Evolutionary conservation across 129 eudicot genomes (phyloP), one percentile per base, ranked within the genome.

Genomic region (Flaveria brownii): DNA sequence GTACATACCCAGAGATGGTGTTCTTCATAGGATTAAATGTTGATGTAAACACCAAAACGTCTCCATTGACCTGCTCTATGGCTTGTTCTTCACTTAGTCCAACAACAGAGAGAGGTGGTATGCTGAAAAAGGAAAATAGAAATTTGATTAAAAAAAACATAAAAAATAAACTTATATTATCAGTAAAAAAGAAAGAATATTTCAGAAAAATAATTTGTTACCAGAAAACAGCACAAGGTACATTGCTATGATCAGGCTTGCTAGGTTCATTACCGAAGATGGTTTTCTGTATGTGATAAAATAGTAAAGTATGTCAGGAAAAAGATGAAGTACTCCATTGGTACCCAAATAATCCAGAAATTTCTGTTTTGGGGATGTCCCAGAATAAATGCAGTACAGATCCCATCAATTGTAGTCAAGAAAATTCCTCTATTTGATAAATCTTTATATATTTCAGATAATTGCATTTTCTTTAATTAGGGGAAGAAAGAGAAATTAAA

Each of bases 51-150:
- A 94, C 83, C 80, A 81, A 83, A 74, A 91, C 68, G 74, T 94
- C 99, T 63, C 97, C 96, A 64, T 76, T 84, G 55, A 87, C 90
- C 81, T 89, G 82, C 83, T 91, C 96, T 69, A 89, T 80, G 56
- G 99, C 99, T 77, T 87, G 88, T 82, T 94, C 93, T 87, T 94
- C 97, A 78, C 99, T 91, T 71, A 94, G 84, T 39, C 99, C 98
- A 78, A 91, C 97, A 54, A 91, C 97, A 47, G 99, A 94, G n/a
- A 94, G 97, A 77, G 97, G 96, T n/a, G 99, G 99, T 81, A 94
- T 94, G 92, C 99, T 94, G 80, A 78, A 79, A 79, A 77, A 30
- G 81, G 12, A 76, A 52, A 1, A 75, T 16, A 63, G 15, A 74
- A 59, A 17, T 71, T 33, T 3, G 14, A 73, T 42, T n/a, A 15